Conservation (phyloP, 345 rosid species). For the Eucalyptus pauciflora region DNA sequence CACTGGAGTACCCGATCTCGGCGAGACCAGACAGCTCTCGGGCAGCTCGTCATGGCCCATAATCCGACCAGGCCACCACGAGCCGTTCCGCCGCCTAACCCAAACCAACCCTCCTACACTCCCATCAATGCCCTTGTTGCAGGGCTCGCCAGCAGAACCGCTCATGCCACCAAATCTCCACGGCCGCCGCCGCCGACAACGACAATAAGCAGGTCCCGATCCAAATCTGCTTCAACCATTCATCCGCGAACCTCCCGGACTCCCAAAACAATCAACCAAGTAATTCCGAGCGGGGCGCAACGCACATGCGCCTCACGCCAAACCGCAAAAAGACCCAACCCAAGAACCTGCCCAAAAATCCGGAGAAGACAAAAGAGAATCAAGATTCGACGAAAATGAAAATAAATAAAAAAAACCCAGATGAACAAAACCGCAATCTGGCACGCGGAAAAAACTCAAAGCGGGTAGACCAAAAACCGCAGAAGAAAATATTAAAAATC, state of each 20-base stretch:
- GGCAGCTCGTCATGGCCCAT: slow-evolving; percentile 65
- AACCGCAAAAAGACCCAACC: background rate
- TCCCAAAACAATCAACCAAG: background rate
- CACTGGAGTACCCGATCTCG: slow-evolving; percentile 88
- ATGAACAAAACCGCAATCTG: background rate
- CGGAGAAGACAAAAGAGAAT: background rate
- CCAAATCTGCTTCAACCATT: background rate
- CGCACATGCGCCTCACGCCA: background rate
- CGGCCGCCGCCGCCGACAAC: background rate
- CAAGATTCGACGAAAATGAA: background rate
- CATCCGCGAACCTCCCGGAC: background rate
- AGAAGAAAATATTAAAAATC: background rate
- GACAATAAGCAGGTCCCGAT: background rate
- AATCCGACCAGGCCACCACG: slow-evolving; percentile 99
- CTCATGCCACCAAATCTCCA: slow-evolving; percentile 41
- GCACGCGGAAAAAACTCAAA: background rate
- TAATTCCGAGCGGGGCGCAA: background rate
- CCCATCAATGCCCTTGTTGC: slow-evolving; percentile 51
- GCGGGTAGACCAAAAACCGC: background rate
- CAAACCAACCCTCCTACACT: slow-evolving; percentile 92
- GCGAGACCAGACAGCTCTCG: slow-evolving; percentile 60
- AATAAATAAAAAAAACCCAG: background rate
- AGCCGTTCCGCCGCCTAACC: slow-evolving; percentile 96
- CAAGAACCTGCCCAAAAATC: background rate
- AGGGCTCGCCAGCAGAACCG: slow-evolving; percentile 46